Conservation (phyloP, 768 basidiomycete species). For the Suillus lakei region DNA sequence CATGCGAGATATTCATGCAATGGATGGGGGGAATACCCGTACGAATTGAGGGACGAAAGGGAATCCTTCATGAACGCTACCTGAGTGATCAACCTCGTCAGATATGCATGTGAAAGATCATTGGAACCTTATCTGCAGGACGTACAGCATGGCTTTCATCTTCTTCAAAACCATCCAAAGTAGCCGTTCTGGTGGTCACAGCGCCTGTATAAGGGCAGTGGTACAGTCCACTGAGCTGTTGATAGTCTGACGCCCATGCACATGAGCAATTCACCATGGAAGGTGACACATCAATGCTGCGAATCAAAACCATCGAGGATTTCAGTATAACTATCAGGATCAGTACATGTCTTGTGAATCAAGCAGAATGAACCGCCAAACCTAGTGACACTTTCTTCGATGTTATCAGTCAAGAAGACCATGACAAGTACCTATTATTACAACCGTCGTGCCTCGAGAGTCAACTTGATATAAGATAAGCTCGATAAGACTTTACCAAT, state of each 20-base stretch:
- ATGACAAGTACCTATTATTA: neutral
- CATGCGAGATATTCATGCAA: conserved; percentile 68
- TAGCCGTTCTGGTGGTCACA: conserved; percentile 81
- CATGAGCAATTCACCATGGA: conserved; percentile 80
- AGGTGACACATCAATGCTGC: conserved; percentile 59
- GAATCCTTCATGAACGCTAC: conserved; percentile 59
- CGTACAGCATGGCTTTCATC: conserved; percentile 64
- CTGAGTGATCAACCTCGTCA: conserved; percentile 37
- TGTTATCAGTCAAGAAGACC: neutral
- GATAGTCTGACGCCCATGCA: conserved; percentile 75
- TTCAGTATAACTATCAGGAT: neutral
- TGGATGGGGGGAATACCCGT: conserved; percentile 85
- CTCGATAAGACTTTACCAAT: neutral
- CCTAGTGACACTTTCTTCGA: neutral
- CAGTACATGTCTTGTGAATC: neutral
- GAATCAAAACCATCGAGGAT: conserved; percentile 58
- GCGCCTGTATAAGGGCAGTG: conserved; percentile 73
- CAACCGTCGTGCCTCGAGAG: neutral
- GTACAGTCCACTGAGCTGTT: conserved; percentile 70
- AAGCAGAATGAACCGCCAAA: neutral
- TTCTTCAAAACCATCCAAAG: conserved; percentile 72
- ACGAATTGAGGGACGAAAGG: conserved; percentile 77
- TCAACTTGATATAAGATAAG: neutral
- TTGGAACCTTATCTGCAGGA: conserved; percentile 5
- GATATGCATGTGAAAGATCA: conserved; percentile 4